These are phyloP conservation scores for Aegilops longissima DNA, from an alignment of 176 grass and related monocot species.

Conservation along the genomic window DNA sequence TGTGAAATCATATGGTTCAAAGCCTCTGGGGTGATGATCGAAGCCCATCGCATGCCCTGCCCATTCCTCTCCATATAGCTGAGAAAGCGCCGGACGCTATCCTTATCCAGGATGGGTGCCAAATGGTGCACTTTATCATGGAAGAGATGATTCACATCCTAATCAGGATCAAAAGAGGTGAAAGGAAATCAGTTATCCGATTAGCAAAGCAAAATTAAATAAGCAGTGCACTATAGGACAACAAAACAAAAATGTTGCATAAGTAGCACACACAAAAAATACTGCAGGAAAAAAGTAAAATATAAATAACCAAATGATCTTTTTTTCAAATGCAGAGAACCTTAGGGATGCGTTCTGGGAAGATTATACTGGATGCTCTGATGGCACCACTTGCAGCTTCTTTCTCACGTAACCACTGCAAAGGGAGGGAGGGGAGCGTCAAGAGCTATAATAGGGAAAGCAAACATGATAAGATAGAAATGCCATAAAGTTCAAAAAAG, in stretches of 20 bases:
- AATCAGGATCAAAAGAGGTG: neutral
- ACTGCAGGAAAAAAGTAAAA: no score
- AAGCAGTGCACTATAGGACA: neutral
- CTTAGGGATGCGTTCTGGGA: constrained; percentile 7
- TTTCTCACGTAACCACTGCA: neutral
- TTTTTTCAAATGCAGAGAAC: neutral
- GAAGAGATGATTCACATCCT: neutral
- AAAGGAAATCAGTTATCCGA: neutral
- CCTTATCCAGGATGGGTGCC: neutral
- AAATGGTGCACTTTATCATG: neutral
- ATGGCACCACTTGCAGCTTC: neutral
- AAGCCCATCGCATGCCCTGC: neutral
- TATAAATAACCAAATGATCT: neutral
- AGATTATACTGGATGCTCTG: constrained; percentile 16
- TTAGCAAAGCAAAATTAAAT: neutral
- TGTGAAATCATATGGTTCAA: neutral
- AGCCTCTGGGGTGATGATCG: neutral
- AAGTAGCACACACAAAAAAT: neutral
- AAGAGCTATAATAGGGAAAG: neutral
- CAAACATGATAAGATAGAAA: neutral
- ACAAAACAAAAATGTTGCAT: neutral
- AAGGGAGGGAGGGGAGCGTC: neutral
- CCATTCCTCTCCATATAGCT: neutral
- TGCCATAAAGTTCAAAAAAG: neutral
- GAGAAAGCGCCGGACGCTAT: neutral